Evolutionary conservation across 2,329 filamentous ascomycete species (phyloP).

Genomic region (Hypoxylon sp.): DNA sequence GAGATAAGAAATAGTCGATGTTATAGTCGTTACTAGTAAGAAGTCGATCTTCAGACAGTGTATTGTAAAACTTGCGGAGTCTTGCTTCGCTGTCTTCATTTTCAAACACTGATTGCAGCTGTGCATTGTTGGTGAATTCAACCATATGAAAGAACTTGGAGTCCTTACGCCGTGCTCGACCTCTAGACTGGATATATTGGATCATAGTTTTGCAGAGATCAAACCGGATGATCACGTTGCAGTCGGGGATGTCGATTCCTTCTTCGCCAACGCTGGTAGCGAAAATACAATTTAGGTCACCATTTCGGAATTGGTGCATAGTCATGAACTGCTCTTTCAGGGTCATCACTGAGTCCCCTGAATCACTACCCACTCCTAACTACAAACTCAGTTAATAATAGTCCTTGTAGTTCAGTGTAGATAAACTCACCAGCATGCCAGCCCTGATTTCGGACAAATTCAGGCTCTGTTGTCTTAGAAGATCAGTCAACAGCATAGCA

Average conservation of each 20-base stretch:
- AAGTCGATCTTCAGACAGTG: slow-evolving; percentile 80
- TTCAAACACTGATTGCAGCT: slow-evolving; percentile 70
- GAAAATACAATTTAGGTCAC: slow-evolving; percentile 74
- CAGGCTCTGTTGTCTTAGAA: slow-evolving; percentile 72
- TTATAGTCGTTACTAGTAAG: slow-evolving; percentile 72
- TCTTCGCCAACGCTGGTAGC: slow-evolving; percentile 78
- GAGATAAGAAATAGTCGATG: slow-evolving; percentile 68
- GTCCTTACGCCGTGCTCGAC: slow-evolving; percentile 81
- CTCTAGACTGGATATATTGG: slow-evolving; percentile 93
- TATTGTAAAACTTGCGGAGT: slow-evolving; percentile 82
- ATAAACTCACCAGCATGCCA: slow-evolving; percentile 67
- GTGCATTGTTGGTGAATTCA: slow-evolving; percentile 76
- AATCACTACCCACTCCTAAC: slow-evolving; percentile 60
- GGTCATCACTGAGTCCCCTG: slow-evolving; percentile 73
- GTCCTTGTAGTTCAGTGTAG: not conserved
- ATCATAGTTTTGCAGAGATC: slow-evolving; percentile 92
- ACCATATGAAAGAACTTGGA: slow-evolving; percentile 90
- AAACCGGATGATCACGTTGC: slow-evolving; percentile 80
- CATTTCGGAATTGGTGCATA: slow-evolving; percentile 74
- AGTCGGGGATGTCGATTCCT: slow-evolving; percentile 77
- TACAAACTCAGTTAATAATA: slow-evolving; percentile 44
- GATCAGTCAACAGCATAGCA: slow-evolving; percentile 77
- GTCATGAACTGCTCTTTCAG: slow-evolving; percentile 81
- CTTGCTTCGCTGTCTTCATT: slow-evolving; percentile 72
- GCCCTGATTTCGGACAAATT: slow-evolving; percentile 68